phyloP scores from a whole-genome alignment of 2,329 filamentous ascomycete species.

The Capronia epimyces region DNA sequence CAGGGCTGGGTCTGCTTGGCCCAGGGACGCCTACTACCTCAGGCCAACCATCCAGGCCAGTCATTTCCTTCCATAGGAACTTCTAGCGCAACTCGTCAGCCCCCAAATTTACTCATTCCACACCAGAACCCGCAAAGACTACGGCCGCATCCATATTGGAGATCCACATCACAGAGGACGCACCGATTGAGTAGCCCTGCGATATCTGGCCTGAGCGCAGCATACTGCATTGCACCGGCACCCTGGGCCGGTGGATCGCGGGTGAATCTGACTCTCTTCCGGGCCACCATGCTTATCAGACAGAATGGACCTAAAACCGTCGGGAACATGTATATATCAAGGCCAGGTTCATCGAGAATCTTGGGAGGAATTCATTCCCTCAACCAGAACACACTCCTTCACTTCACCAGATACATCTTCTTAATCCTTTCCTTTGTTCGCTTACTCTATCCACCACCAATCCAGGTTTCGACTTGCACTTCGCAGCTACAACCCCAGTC shows the following conservation, averaged over 20 bases:
- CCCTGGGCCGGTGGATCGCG: background rate
- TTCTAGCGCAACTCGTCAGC: slow-evolving; percentile 14
- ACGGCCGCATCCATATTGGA: background rate
- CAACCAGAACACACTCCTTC: too few species aligned
- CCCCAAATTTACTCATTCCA: slow-evolving; percentile 25
- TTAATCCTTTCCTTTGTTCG: slow-evolving; percentile 12
- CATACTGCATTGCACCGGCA: background rate
- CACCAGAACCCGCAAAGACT: background rate
- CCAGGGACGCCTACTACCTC: background rate
- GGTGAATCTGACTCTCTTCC: background rate
- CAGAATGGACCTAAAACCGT: too few species aligned
- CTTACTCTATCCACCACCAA: slow-evolving; percentile 6
- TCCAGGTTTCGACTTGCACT: too few species aligned
- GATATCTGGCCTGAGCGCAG: too few species aligned
- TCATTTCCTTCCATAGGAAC: background rate
- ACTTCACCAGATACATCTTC: background rate
- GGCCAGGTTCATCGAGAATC: background rate
- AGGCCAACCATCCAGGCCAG: background rate
- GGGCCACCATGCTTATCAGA: background rate
- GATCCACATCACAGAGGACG: too few species aligned
- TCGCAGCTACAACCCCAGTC: too few species aligned
- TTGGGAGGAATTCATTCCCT: too few species aligned
- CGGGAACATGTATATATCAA: slow-evolving; percentile 1
- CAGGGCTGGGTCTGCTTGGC: too few species aligned
- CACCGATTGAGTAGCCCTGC: too few species aligned